Conservation (phyloP, 495 filamentous ascomycete genomes). For the Halenospora varia region DNA sequence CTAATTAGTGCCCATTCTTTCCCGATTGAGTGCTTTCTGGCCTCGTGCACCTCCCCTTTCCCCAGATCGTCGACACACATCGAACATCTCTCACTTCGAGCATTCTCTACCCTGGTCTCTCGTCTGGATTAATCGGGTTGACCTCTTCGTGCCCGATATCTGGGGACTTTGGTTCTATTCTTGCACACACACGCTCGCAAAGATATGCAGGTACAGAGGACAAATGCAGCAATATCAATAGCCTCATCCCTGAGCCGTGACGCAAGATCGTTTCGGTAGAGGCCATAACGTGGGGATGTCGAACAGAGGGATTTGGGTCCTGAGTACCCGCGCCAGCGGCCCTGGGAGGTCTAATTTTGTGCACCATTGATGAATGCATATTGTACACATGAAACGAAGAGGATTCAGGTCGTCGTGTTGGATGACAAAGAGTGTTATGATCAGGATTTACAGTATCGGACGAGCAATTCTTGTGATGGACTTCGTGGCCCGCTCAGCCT, state of each 20-base stretch:
- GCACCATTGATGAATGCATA: not conserved
- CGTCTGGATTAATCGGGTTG: not conserved
- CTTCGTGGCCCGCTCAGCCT: no score
- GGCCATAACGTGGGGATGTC: not conserved
- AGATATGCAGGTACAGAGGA: slow-evolving; percentile 1
- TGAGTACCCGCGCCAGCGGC: not conserved
- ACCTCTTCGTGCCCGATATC: not conserved
- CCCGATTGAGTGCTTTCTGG: not conserved
- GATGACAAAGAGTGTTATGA: not conserved
- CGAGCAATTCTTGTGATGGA: no score
- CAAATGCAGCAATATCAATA: not conserved
- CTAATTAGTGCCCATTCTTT: slow-evolving; percentile 3
- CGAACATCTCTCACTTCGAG: not conserved
- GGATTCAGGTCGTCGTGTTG: not conserved
- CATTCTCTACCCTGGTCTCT: not conserved
- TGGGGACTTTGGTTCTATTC: slow-evolving; percentile 5
- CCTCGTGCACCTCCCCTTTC: not conserved
- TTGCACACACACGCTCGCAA: not conserved
- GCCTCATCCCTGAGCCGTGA: not conserved
- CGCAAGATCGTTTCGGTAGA: not conserved
- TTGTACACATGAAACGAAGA: not conserved
- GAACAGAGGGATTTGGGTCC: not conserved
- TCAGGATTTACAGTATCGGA: no score
- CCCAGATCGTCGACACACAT: not conserved
- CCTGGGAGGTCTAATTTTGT: not conserved